Conservation (phyloP, 2,329 filamentous ascomycete species). For the Plenodomus lindquistii region DNA sequence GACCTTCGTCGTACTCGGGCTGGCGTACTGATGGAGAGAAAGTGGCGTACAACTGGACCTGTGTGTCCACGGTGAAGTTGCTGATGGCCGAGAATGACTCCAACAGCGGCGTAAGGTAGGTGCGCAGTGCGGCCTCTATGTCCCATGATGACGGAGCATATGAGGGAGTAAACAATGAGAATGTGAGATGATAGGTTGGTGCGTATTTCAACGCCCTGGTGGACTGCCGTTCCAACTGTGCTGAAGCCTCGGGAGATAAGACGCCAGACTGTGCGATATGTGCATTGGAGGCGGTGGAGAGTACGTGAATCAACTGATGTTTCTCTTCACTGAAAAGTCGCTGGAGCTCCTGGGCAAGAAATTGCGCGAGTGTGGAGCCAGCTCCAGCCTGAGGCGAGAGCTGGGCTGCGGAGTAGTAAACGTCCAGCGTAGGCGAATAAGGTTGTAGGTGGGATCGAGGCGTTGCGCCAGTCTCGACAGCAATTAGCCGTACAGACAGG, state of each 20-base stretch:
- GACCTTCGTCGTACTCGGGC: slow-evolving; percentile 57
- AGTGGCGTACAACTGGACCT: slow-evolving; percentile 88
- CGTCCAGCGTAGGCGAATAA: slow-evolving; percentile 72
- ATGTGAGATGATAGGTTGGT: slow-evolving; percentile 91
- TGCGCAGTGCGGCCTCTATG: slow-evolving; percentile 76
- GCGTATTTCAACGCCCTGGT: slow-evolving; percentile 89
- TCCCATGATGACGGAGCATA: slow-evolving; percentile 85
- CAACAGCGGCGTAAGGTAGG: slow-evolving; percentile 82
- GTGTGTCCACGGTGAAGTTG: slow-evolving; percentile 94
- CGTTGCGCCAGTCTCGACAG: slow-evolving; percentile 58
- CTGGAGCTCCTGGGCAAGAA: slow-evolving; percentile 77
- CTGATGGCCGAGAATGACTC: slow-evolving; percentile 80
- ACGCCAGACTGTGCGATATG: slow-evolving; percentile 54
- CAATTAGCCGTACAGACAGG: slow-evolving; percentile 71
- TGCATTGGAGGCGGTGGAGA: slow-evolving; percentile 51
- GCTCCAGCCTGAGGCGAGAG: slow-evolving; percentile 69
- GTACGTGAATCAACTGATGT: slow-evolving; percentile 65
- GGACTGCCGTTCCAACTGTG: slow-evolving; percentile 68
- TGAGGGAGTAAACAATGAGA: slow-evolving; percentile 87
- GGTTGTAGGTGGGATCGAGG: slow-evolving; percentile 67
- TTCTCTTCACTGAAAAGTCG: slow-evolving; percentile 86
- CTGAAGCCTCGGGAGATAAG: slow-evolving; percentile 47
- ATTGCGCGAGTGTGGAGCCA: slow-evolving; percentile 74
- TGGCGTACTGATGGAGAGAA: slow-evolving; percentile 65
- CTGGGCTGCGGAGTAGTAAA: slow-evolving; percentile 74